A percentile compares a stretch with the other conserved stretches of the same genome.
These are phyloP conservation scores for Viola pubescens DNA, from an alignment of 441 rosid genomes.

Conservation along the genomic window DNA sequence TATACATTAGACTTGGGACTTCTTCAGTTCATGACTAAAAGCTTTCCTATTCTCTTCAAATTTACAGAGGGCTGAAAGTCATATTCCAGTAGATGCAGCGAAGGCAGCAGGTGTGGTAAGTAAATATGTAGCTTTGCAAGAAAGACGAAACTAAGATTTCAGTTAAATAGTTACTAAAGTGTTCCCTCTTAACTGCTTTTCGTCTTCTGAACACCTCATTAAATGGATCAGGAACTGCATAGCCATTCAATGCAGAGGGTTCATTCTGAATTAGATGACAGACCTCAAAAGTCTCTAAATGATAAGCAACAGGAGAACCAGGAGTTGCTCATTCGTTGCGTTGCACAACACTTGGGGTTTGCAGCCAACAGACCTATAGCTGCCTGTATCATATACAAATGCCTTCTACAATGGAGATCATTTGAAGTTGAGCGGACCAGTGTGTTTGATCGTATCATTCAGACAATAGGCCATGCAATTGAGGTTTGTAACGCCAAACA, in stretches of 20 bases:
- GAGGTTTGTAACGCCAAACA: constrained; percentile 52
- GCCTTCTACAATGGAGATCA: constrained; percentile 96
- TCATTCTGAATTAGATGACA: constrained; percentile 61
- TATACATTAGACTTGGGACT: constrained; percentile 1
- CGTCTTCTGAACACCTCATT: constrained; percentile 5
- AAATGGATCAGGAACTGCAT: constrained; percentile 61
- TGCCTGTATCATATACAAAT: constrained; percentile 94
- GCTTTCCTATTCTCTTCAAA: constrained; percentile 18
- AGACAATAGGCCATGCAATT: constrained; percentile 88
- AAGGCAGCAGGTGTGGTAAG: constrained; percentile 52
- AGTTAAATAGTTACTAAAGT: background rate
- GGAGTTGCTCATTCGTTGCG: constrained; percentile 90
- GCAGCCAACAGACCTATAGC: constrained; percentile 79
- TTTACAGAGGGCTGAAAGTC: constrained; percentile 79
- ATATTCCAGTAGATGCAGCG: constrained; percentile 44
- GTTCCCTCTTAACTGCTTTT: constrained; percentile 11
- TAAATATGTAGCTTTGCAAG: background rate
- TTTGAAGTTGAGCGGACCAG: constrained; percentile 97
- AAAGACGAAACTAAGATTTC: background rate
- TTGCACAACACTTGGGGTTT: constrained; percentile 83
- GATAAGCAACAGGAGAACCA: constrained; percentile 99
- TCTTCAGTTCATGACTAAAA: constrained; percentile 8
- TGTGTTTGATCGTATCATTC: constrained; percentile 92
- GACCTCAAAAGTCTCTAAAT: constrained; percentile 84
- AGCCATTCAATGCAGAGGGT: constrained; percentile 73